A percentile compares a stretch with the other conserved stretches of the same genome.
Conservation (phyloP, 345 rosid genomes). For the Theobroma cacao region DNA sequence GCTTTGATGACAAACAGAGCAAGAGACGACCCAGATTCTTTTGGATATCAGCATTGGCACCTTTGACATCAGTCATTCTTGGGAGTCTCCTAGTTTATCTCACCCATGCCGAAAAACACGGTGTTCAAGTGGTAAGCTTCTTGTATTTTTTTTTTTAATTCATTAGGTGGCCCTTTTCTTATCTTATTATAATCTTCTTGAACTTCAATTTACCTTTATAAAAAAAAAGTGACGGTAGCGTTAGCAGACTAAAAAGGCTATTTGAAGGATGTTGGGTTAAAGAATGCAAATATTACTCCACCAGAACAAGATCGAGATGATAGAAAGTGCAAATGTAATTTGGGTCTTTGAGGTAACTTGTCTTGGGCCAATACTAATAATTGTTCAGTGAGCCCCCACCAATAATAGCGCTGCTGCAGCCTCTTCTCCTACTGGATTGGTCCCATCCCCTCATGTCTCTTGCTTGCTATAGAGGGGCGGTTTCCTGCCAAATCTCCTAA, state of each 20-base stretch:
- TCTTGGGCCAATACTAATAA: not conserved
- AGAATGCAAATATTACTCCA: no score
- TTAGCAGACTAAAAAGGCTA: not conserved
- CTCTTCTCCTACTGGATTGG: not conserved
- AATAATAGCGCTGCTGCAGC: not conserved
- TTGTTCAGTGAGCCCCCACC: not conserved
- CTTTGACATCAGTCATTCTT: conserved; percentile 68
- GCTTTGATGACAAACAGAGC: conserved; percentile 41
- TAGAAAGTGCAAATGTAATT: no score
- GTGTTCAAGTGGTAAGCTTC: conserved; percentile 65
- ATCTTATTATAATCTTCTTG: not conserved
- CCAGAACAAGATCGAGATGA: no score
- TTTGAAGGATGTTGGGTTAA: no score
- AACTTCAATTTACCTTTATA: not conserved
- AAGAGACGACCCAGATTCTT: conserved; percentile 74
- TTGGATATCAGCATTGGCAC: conserved; percentile 94
- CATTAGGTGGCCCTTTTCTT: not conserved
- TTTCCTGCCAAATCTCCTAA: no score
- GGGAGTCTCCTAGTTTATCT: conserved; percentile 78
- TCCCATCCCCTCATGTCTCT: not conserved
- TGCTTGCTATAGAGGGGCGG: not conserved
- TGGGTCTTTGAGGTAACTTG: not conserved
- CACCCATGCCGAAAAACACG: conserved; percentile 75
- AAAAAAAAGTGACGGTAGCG: not conserved
- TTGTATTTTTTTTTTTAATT: not conserved